These are phyloP conservation scores for Apophysomyces sp. DNA, from an alignment of 371 early-diverging fungal genomes.

Conservation along the genomic window DNA sequence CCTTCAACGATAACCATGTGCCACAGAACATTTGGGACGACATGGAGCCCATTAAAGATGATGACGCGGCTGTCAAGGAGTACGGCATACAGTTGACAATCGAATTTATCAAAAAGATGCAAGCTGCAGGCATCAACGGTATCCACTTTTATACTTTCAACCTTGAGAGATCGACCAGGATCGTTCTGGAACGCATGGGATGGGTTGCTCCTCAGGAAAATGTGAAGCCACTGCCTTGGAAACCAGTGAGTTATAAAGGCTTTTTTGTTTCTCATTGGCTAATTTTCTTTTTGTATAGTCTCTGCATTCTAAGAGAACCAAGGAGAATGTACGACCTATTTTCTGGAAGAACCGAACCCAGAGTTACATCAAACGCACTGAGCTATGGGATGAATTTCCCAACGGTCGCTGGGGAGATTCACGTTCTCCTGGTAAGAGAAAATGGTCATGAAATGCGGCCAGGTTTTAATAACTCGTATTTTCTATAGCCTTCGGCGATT, in stretches of 20 bases:
- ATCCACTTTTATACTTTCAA: slow-evolving; percentile 91
- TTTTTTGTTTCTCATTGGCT: neutral
- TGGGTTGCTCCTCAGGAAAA: slow-evolving; percentile 77
- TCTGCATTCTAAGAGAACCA: slow-evolving; percentile 78
- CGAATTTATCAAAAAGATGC: slow-evolving; percentile 75
- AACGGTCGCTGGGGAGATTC: slow-evolving; percentile 99
- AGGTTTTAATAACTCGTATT: neutral
- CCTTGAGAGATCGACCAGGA: slow-evolving; percentile 81
- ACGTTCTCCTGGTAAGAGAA: slow-evolving; percentile 65
- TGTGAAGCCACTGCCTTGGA: slow-evolving; percentile 93
- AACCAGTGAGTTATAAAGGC: slow-evolving; percentile 58
- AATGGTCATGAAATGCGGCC: neutral
- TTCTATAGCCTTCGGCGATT: slow-evolving; percentile 76
- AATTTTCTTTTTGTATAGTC: slow-evolving; percentile 8
- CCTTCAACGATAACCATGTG: slow-evolving; percentile 83
- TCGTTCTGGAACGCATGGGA: slow-evolving; percentile 80
- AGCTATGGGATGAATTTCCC: slow-evolving; percentile 97
- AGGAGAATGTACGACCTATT: slow-evolving; percentile 95
- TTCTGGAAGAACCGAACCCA: slow-evolving; percentile 96
- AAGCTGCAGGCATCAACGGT: slow-evolving; percentile 67
- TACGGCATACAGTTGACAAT: slow-evolving; percentile 87
- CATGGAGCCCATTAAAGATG: slow-evolving; percentile 94
- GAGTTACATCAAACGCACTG: slow-evolving; percentile 92
- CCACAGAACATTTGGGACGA: slow-evolving; percentile 82
- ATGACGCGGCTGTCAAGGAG: slow-evolving; percentile 93